Conservation (phyloP, 2,329 filamentous ascomycete genomes). For the Septoria linicola region DNA sequence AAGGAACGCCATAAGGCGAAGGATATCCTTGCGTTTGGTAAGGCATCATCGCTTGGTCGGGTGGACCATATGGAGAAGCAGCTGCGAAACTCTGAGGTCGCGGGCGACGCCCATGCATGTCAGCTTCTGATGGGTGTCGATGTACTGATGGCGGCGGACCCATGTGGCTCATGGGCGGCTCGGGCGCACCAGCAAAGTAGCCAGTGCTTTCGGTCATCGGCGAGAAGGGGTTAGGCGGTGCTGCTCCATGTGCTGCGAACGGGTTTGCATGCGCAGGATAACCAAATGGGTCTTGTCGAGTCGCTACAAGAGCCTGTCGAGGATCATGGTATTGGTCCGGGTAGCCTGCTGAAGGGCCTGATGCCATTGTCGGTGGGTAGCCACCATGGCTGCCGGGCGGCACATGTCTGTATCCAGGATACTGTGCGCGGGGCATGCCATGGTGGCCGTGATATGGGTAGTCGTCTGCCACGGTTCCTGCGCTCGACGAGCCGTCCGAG, state of each 20-base stretch:
- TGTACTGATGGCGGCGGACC: constrained; percentile 26
- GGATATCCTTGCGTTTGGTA: constrained; percentile 28
- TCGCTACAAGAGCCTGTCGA: constrained; percentile 32
- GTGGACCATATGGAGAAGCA: constrained; percentile 28
- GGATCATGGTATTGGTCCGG: constrained; percentile 29
- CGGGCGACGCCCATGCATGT: constrained; percentile 20
- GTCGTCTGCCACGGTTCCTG: constrained; percentile 46
- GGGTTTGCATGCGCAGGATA: constrained; percentile 41
- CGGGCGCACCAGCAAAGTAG: constrained; percentile 40
- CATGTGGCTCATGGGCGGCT: constrained; percentile 17
- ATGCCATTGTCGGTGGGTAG: constrained; percentile 35
- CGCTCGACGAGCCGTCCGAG: constrained; percentile 41
- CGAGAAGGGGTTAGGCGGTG: constrained; percentile 34
- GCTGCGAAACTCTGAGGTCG: constrained; percentile 34
- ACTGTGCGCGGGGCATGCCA: constrained; percentile 38
- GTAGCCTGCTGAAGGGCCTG: constrained; percentile 23
- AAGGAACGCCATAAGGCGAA: constrained; percentile 19
- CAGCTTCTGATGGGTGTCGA: constrained; percentile 28
- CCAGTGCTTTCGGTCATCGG: constrained; percentile 32
- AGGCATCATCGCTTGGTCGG: constrained; percentile 31
- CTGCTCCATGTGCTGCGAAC: constrained; percentile 37
- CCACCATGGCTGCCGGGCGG: constrained; percentile 35
- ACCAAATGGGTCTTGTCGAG: constrained; percentile 40
- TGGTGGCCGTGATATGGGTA: constrained; percentile 43
- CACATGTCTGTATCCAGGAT: constrained; percentile 35